Evolutionary conservation across 805 yeast species (phyloP), one percentile per base, ranked within the genome.

Genomic region (Lachancea quebecensis): DNA sequence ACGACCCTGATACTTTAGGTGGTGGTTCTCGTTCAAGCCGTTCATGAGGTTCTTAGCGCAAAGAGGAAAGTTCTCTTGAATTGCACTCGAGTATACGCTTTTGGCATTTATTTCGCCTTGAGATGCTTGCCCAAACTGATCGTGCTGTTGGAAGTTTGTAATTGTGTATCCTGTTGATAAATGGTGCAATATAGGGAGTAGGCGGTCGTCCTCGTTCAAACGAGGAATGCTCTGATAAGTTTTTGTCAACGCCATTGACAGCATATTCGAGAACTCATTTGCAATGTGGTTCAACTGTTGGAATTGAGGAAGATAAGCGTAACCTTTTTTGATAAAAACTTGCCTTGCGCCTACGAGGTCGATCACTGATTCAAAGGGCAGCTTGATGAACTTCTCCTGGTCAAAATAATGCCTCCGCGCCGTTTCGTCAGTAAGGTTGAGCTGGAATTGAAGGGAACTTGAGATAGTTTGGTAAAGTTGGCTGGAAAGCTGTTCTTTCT

Each of bases 181-280:
- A 57, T 90, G 89, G 56, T 80, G 79, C 50, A 93, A 70, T 27
- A 93, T 79, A 0, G 97, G 97, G 42, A 89, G 68, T 38, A 93
- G 67, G 47, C 99, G 72, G 60, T 89, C 95, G 58, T 89, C 96
- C 67, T 91, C 98, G 58, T 89, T 96, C 45, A 91, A 69, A 10
- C 90, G 73, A 6, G 96, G 95, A 44, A 89, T 68, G 16, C 85
- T 75, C 58, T 84, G 85, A 55, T 88, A 81, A 0, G 97, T 86
- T 39, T 72, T 66, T 17, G 79, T 66, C 51, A 93, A 69, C 16
- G 79, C 77, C 14, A 64, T 59, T 2, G 63, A 60, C 43, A 90
- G 67, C 45, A 68, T 62, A 34, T 69, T 73, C 31, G 78, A 68
- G 61, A 82, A 91, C 59, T 88, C 96, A 35, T 72, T 74, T 0